Base-by-base conservation (phyloP, 1,284 basidiomycete genomes). In the Vanrija pseudolonga region DNA sequence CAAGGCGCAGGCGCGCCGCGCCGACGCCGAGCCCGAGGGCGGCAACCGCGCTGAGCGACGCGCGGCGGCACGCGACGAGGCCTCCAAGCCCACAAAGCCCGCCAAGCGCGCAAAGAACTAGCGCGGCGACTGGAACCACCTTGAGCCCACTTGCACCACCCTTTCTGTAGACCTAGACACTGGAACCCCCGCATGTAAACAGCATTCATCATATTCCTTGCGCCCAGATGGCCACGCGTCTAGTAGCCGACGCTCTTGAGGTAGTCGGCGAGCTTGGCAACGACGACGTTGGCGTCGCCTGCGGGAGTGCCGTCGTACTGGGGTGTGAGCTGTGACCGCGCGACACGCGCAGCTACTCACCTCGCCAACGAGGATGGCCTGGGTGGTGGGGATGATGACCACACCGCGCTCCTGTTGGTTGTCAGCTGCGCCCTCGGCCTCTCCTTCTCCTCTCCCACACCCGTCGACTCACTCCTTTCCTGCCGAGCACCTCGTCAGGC, bases 371-470 rank as follows among this genome's bases (percentile, higher is more conserved):
- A 98, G 81, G 59, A 96, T 81, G 4, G 90, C 91, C 71, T 92
- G 89, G 64, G 83, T 88, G 23, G 93, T 97, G 81, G 91, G 90
- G 56, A 91, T 87, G 60, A 94, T 71, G 57, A 92, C 79, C 55
- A 82, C 82, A 2, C 94, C 95, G 72, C 90, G 85, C 24, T 82
- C 83, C 91, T 95, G 70, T 22, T 3, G 8, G 3, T 20, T 26
- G 50, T 40, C n/a, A 40, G 38, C 41, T 43, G 14, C 8, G 32
- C 24, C 24, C 28, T 6, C 17, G 18, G 23, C n/a, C 6, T 11
- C 7, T 7, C 3, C 26, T 4, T 26, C 3, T 26, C 5, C 26
- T 6, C 26, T 15, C 17, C 20, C n/a, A n/a, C n/a, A n/a, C n/a
- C n/a, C n/a, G n/a, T n/a, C 6, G n/a, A 79, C 86, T 73, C 65